Evolutionary conservation across 2,329 filamentous ascomycete species (phyloP).

Genomic region (Pseudogymnoascus sp.): DNA sequence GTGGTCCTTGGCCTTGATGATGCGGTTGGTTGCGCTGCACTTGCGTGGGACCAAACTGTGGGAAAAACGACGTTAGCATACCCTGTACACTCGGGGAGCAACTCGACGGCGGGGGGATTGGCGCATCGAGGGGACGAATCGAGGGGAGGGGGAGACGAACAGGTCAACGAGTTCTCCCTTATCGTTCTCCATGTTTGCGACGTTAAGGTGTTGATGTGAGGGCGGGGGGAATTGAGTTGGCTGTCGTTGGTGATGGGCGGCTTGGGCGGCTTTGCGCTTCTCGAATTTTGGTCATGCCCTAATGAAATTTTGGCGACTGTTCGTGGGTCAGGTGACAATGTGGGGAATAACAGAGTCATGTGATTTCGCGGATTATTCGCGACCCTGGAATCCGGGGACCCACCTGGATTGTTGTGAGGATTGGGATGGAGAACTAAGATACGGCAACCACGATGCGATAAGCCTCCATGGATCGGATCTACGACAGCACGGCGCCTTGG

Average conservation of each 20-base stretch:
- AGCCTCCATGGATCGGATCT: not conserved
- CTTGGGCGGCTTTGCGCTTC: slow-evolving; percentile 7
- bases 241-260: slow-evolving; percentile 10
- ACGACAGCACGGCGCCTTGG: not conserved
- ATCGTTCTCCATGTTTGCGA: slow-evolving; percentile 96
- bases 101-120: slow-evolving; percentile 13
- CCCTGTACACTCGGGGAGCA: slow-evolving; percentile 10
- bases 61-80: slow-evolving; percentile 15
- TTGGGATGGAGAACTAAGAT: not conserved
- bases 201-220: slow-evolving; percentile 30
- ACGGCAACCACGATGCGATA: not conserved
- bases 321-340: slow-evolving; percentile 9
- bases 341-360: not conserved
- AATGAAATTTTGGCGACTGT: slow-evolving; percentile 9
- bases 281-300: slow-evolving; percentile 11
- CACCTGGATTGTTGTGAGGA: not conserved
- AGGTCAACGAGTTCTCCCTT: slow-evolving; percentile 99
- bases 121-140: not conserved
- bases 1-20: slow-evolving; percentile 99
- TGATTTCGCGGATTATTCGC: slow-evolving; percentile 8
- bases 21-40: slow-evolving; percentile 98
- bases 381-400: not conserved
- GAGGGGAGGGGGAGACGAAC: slow-evolving; percentile 47
- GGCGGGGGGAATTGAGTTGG: slow-evolving; percentile 22
- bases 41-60: slow-evolving; percentile 93